phyloP scores from a whole-genome alignment of 495 filamentous ascomycete species.

The Aspergillus coremiiformis region DNA sequence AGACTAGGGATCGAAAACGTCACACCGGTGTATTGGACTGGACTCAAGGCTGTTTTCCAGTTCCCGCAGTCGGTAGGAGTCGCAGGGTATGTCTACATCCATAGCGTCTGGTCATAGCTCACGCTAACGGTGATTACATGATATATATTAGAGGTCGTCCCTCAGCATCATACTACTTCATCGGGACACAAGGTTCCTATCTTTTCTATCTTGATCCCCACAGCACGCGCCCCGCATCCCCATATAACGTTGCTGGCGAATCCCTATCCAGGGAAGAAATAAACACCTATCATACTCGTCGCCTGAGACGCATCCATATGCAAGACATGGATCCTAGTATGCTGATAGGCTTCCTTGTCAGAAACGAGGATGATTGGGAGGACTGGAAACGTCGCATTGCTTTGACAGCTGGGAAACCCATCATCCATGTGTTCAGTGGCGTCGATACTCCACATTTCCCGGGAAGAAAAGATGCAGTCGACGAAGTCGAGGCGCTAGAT shows the following conservation, averaged over 20 bases:
- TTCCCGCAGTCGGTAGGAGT: slow-evolving; percentile 90
- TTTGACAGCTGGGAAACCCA: slow-evolving; percentile 66
- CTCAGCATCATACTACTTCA: slow-evolving; percentile 91
- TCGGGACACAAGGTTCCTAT: slow-evolving; percentile 81
- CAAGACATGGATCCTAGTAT: slow-evolving; percentile 98
- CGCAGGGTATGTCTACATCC: slow-evolving; percentile 62
- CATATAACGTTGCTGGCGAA: slow-evolving; percentile 41
- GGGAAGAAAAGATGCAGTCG: slow-evolving; percentile 66
- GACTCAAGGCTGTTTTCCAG: slow-evolving; percentile 70
- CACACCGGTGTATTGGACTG: slow-evolving; percentile 87
- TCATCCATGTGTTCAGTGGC: slow-evolving; percentile 69
- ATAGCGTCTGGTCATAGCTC: neutral
- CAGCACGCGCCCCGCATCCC: slow-evolving; percentile 61
- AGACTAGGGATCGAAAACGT: slow-evolving; percentile 89
- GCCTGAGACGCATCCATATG: slow-evolving; percentile 73
- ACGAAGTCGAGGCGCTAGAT: slow-evolving; percentile 83
- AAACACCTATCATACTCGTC: slow-evolving; percentile 77
- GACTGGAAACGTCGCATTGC: slow-evolving; percentile 66
- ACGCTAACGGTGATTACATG: neutral
- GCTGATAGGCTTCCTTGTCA: slow-evolving; percentile 93
- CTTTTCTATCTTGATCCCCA: slow-evolving; percentile 98
- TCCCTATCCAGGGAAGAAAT: slow-evolving; percentile 65
- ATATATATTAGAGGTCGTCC: slow-evolving; percentile 65
- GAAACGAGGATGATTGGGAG: slow-evolving; percentile 72
- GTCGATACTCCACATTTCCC: slow-evolving; percentile 49